Conservation (phyloP, 2,329 filamentous ascomycete species). For the Paecilomyces formosus region DNA sequence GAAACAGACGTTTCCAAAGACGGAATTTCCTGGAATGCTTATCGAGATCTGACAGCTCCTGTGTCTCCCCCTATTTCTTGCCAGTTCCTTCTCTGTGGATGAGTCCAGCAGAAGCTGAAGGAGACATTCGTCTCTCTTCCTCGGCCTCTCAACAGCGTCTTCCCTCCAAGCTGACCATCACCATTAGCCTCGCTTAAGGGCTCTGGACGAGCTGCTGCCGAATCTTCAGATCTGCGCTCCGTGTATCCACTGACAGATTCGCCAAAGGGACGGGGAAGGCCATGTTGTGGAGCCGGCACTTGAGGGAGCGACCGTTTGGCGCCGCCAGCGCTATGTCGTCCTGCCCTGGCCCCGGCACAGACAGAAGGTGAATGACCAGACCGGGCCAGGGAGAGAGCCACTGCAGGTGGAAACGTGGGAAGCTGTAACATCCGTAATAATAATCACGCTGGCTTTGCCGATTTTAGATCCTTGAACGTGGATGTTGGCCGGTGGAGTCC, state of each 20-base stretch:
- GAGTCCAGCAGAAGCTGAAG: not conserved
- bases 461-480: not conserved
- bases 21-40: not conserved
- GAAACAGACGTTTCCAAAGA: not conserved
- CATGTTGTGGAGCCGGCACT: conserved; percentile 25
- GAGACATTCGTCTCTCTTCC: not conserved
- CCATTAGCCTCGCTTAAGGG: not conserved
- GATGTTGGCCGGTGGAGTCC: conserved; percentile 1
- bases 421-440: conserved; percentile 4
- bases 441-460: not conserved
- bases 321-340: conserved; percentile 23
- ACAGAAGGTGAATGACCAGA: not conserved
- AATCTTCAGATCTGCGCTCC: conserved; percentile 21
- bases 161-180: not conserved
- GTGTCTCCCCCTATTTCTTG: not conserved
- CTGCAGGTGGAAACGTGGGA: conserved; percentile 13
- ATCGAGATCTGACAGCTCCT: not conserved
- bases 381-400: conserved; percentile 5
- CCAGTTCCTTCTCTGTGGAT: not conserved
- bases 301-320: conserved; percentile 25
- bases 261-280: conserved; percentile 21
- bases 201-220: not conserved
- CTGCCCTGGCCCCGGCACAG: conserved; percentile 15
- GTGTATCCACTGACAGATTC: conserved; percentile 15
- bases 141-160: not conserved